Conservation (phyloP, 306 rosid genomes). For the Vigna radiata region DNA sequence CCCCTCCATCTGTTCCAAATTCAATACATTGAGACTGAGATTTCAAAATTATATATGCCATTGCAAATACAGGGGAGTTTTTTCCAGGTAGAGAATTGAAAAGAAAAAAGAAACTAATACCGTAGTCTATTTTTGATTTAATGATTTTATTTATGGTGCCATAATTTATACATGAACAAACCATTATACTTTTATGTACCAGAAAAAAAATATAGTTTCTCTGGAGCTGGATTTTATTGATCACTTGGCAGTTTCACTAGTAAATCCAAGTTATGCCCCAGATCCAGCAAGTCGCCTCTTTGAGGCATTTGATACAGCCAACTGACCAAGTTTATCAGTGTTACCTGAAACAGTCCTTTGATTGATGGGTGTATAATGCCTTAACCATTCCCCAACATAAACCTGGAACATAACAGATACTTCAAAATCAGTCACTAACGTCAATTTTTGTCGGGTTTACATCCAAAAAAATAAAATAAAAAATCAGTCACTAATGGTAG, state of each 20-base stretch:
- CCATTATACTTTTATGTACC: neutral
- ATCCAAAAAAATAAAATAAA: too few species aligned
- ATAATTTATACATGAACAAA: conserved; percentile 3
- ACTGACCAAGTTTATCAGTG: conserved; percentile 73
- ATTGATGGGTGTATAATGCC: conserved; percentile 65
- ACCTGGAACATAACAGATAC: conserved; percentile 56
- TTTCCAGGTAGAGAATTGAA: neutral
- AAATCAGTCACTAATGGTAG: neutral
- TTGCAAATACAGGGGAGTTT: neutral
- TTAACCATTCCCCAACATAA: conserved; percentile 82
- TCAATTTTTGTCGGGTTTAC: too few species aligned
- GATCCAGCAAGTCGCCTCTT: conserved; percentile 81
- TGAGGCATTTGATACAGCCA: conserved; percentile 82
- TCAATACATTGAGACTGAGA: neutral
- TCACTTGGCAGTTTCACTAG: conserved; percentile 5
- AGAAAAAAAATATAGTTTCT: conserved; percentile 1
- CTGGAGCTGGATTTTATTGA: neutral
- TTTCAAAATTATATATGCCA: neutral
- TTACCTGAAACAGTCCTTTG: conserved; percentile 54
- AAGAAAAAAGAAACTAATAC: neutral
- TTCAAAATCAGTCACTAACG: neutral
- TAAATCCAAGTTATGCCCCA: conserved; percentile 46
- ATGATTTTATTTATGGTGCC: neutral
- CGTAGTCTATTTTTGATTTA: neutral
- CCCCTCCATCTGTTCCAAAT: neutral